Evolutionary conservation across 2,329 filamentous ascomycete genomes (phyloP), one percentile per base, ranked within the genome.

Genomic region (Ceratocystis cubensis): DNA sequence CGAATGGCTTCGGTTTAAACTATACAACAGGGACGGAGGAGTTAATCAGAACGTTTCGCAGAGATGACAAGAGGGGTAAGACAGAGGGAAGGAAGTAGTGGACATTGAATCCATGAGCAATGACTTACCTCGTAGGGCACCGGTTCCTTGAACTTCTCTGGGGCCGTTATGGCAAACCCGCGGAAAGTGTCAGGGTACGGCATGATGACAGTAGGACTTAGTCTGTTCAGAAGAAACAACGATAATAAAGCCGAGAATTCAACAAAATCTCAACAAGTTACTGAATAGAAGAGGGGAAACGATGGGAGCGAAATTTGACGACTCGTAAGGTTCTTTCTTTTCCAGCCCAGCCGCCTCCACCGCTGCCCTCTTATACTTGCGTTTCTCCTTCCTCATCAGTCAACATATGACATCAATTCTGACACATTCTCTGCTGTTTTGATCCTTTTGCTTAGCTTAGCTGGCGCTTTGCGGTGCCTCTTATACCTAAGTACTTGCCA

Each of bases 1-100:
- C 73, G 91, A 93, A 20, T 86, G 86, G 88, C 79, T 95, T 94
- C 67, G 92, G 85, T 71, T 86, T 83, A 79, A 90, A 91, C 79
- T 92, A 28, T 13, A 53, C 28, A 25, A 59, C 3, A 20, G 33
- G 56, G 15, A 37, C 3, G 2, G 8, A 2, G 20, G 3, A 20
- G 25, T 64, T 53, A 53, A 3, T 28, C 22, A 5, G 13, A 15
- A 15, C 13, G 37, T 15, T 41, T 41, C 1, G 10, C 37, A 41
- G 10, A 41, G 8, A 13, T 41, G 37, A 41, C 10, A 41, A 37
- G 33, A 37, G 3, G 33, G 0, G 10, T 1, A 37, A 41, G 48
- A 22, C 46, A 25, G 10, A 53, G 48, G 8, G 20, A 20, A 53
- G 7, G 22, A 22, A 50, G 17, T 4, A 8, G 10, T 10, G 6